Evolutionary conservation across 1,139 yeast genomes (phyloP), one percentile per base, ranked within the genome.

Genomic region (Magnusiomyces suaveolens): DNA sequence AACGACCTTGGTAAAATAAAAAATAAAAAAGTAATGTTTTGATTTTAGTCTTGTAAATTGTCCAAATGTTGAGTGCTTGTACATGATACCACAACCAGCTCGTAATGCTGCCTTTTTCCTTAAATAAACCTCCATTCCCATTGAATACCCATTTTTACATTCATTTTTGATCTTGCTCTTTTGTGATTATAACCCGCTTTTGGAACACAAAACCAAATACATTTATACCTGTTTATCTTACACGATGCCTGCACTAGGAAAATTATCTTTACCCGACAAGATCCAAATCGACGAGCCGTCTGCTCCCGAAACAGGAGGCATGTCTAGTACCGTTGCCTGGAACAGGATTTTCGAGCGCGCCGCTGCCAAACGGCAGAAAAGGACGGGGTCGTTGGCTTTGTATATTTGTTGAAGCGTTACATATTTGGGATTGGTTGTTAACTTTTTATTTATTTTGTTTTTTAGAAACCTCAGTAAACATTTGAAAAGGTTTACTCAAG

Each of bases 401-500:
- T 48, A 48, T 48, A 48, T 39, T 23, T 24, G 26, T 29, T 29
- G 12, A 29, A 6, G 12, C n/a, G n/a, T n/a, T n/a, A n/a, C n/a
- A n/a, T n/a, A n/a, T n/a, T n/a, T n/a, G n/a, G n/a, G 41, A 10
- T 38, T 38, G 18, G 18, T 18, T 44, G 21, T 43, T 3, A 25
- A 44, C 21, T 2, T 2, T 2, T 44, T 20, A n/a, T n/a, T n/a
- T n/a, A n/a, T n/a, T n/a, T n/a, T n/a, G 10, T 21, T 24, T 10
- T 48, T 16, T 48, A 48, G 51, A 48, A 33, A 21, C 6, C 23
- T 48, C n/a, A 20, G 44, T 8, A 24, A 25, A 23, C 43, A 38
- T 16, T n/a, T 48, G 4, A 48, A 24, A 36, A 26, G 43, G 24
- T 38, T 48, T 24, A 46, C 48, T 18, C 48, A 46, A 16, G 48